Base-by-base conservation (phyloP, 139 green algal species). In the Chlorella sp. region DNA sequence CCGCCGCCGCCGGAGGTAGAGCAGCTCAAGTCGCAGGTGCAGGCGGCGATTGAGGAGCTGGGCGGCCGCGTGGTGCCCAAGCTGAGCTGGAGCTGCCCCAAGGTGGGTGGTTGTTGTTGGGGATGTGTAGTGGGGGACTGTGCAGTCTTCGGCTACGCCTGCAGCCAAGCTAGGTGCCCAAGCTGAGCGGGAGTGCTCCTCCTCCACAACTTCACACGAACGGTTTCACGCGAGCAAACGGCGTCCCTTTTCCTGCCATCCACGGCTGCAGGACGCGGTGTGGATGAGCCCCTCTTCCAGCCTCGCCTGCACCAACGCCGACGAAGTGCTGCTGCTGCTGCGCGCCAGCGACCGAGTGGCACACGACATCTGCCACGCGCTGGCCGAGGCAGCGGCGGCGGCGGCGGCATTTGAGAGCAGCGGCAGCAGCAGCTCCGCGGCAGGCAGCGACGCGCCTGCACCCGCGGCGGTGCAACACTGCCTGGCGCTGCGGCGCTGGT, bases 81-180 rank as follows among this genome's bases (percentile, higher is more conserved):
- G 82, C 88, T 98, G 13, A 98, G 95, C 41, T 99, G 97, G 97
- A 97, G 93, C 87, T 92, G 85, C 38, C 97, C 97, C 7, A 95
- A 91, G 28, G 88, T 89, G 51, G 20, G 56, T 43, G 32, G 48
- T 36, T 11, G 1, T 54, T 7, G 46, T 7, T n/a, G n/a, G n/a
- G n/a, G n/a, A n/a, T n/a, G n/a, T n/a, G 32, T 19, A 67, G 46
- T 8, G 7, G 24, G 16, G 26, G 40, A 34, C 44, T 38, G 44
- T 32, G 16, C 16, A n/a, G n/a, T 3, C 70, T 26, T 56, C 34
- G 36, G 36, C 16, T 51, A 16, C 40, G 7, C 36, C 73, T 81
- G 22, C 70, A 86, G 56, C 41, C 44, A 65, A 22, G 38, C 70
- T 38, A 40, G 43, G 36, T 5, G 14, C 69, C 48, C 19, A n/a